Evolutionary conservation across 2,329 filamentous ascomycete species (phyloP).

Genomic region (Plectosphaerella plurivora): DNA sequence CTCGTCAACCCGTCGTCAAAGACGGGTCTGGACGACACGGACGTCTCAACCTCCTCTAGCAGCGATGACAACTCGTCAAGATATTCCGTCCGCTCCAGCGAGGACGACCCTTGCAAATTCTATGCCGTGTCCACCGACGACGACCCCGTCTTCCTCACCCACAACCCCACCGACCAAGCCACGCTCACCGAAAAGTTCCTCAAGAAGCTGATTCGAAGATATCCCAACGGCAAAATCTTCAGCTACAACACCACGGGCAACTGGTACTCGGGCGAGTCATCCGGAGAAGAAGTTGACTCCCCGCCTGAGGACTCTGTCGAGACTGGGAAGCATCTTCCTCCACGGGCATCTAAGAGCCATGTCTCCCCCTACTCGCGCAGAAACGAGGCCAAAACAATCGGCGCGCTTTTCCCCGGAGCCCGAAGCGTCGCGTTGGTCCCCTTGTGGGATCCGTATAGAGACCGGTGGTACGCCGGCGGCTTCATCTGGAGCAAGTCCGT

Average conservation of each 20-base stretch:
- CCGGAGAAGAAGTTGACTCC: conserved; percentile 10
- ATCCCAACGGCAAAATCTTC: conserved; percentile 43
- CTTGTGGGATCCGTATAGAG: conserved; percentile 27
- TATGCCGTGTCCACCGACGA: conserved; percentile 32
- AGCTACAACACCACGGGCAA: conserved; percentile 34
- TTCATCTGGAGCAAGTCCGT: conserved; percentile 32
- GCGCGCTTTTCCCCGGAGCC: conserved; percentile 32
- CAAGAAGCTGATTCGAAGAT: conserved; percentile 33
- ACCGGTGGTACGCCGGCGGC: conserved; percentile 32
- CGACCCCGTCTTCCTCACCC: conserved; percentile 21
- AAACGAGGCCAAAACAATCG: conserved; percentile 26
- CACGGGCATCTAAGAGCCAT: not conserved
- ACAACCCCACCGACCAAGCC: conserved; percentile 9
- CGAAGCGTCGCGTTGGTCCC: conserved; percentile 29
- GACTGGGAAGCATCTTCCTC: not conserved
- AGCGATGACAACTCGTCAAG: conserved; percentile 15
- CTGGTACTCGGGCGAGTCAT: conserved; percentile 23
- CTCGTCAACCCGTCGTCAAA: conserved; percentile 9
- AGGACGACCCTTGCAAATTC: conserved; percentile 21
- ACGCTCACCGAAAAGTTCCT: conserved; percentile 34
- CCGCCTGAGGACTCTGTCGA: conserved; percentile 4
- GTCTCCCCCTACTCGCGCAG: conserved; percentile 10
- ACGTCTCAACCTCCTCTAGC: conserved; percentile 12
- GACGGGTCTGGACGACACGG: conserved; percentile 1
- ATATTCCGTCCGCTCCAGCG: conserved; percentile 4